Evolutionary conservation across 495 filamentous ascomycete genomes (phyloP), one percentile per base, ranked within the genome.

Genomic region (Penicillium turbatum): DNA sequence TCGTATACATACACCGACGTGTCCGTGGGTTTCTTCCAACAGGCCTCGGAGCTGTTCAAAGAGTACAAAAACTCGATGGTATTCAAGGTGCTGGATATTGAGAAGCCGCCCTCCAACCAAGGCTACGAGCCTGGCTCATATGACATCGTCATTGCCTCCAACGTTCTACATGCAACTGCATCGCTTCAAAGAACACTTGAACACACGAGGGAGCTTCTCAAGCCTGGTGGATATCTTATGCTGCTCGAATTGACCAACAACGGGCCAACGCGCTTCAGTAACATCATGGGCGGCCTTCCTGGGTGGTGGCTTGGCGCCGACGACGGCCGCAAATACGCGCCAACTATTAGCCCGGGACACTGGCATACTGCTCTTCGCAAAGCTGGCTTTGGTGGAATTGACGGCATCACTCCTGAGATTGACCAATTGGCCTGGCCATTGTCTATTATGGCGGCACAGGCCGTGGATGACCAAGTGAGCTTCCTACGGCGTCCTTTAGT

Each of bases 1-100:
- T 63, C 69, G 16, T 81, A 80, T 48, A 79, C 73, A 6, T 76
- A 72, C 60, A 81, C 80, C 2, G 78, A 84, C 53, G 70, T 81
- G 13, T 79, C 75, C 0, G 16, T 39, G 6, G 73, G 59, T 6
- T 79, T 75, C 55, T 80, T 82, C 49, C 58, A 61, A 1, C 17
- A 51, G 7, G 65, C 67, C 0, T 6, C 13, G 6, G 41, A 66
- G 5, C 13, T 41, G 0, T 60, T 71, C 39, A 29, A 32, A 0
- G 55, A 35, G 10, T 39, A 61, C 9, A 31, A 4, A 2, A 24
- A 24, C 13, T 60, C 60, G 27, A 69, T 81, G 61, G 56, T 37
- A 2, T 82, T 71, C 64, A 71, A 75, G 53, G 38, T 50, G 0
- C 52, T 24, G 1, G 67, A 83, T 61, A 57, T 69, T 10, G 67